Evolutionary conservation across 2,329 filamentous ascomycete genomes (phyloP).

Genomic region (Aspergillus sp.): DNA sequence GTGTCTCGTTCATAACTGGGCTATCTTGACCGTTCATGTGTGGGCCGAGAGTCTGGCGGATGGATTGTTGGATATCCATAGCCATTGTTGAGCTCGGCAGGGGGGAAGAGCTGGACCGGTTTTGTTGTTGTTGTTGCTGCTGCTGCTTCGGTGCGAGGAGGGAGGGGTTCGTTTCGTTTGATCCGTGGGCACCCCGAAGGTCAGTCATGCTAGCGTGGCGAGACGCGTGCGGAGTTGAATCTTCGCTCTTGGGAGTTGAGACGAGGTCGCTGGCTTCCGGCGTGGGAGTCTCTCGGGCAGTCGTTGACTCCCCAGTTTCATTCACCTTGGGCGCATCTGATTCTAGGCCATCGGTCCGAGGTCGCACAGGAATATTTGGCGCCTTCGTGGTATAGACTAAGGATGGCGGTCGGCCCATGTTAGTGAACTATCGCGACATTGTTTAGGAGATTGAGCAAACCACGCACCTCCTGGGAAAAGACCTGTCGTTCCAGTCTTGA

Average conservation of each 20-base stretch:
- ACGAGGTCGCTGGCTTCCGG: slow-evolving; percentile 22
- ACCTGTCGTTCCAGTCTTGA: slow-evolving; percentile 42
- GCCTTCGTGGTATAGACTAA: slow-evolving; percentile 28
- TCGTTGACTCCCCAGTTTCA: slow-evolving; percentile 11
- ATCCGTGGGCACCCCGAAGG: slow-evolving; percentile 22
- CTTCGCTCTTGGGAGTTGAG: slow-evolving; percentile 31
- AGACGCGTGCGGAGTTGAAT: slow-evolving; percentile 43
- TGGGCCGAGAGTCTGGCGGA: slow-evolving; percentile 51
- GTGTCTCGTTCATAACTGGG: slow-evolving; percentile 87
- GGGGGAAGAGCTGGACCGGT: slow-evolving; percentile 37
- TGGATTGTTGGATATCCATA: slow-evolving; percentile 43
- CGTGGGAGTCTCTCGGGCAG: slow-evolving; percentile 13
- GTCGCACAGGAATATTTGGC: slow-evolving; percentile 26
- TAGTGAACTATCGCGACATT: background rate
- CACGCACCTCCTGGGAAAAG: slow-evolving; percentile 50
- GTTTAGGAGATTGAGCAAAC: background rate
- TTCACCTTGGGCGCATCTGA: slow-evolving; percentile 13
- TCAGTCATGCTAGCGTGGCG: slow-evolving; percentile 37
- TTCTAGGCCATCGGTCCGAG: slow-evolving; percentile 17
- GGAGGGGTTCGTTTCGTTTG: slow-evolving; percentile 17
- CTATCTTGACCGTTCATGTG: slow-evolving; percentile 55
- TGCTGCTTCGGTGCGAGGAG: slow-evolving; percentile 24
- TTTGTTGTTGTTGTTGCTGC: slow-evolving; percentile 26
- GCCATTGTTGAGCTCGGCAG: slow-evolving; percentile 35
- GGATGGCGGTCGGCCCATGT: background rate